These are phyloP conservation scores for Calonectria fujianensis DNA, from an alignment of 2,329 filamentous ascomycete genomes.

Conservation along the genomic window DNA sequence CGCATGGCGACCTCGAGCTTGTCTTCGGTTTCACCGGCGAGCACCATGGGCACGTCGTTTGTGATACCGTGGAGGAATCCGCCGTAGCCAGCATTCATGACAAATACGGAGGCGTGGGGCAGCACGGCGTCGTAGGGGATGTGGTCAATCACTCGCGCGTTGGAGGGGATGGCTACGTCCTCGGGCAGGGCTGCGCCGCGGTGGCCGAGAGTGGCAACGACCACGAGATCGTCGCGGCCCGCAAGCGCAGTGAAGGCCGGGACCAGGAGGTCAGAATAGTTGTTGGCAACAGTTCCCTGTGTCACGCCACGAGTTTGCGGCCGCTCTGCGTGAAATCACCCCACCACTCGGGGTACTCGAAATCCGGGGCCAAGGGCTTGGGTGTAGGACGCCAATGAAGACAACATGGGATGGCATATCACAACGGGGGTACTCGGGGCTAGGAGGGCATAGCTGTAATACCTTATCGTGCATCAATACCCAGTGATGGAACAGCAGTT, in stretches of 20 bases:
- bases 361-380: conserved; percentile 54
- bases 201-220: conserved; percentile 58
- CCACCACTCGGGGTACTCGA: conserved; percentile 67
- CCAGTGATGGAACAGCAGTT: conserved; percentile 55
- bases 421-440: conserved; percentile 62
- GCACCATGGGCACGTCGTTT: conserved; percentile 51
- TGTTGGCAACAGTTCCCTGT: conserved; percentile 67
- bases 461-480: conserved; percentile 55
- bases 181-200: conserved; percentile 51
- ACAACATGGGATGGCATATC: conserved; percentile 62
- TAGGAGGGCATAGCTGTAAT: conserved; percentile 60
- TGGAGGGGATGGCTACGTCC: conserved; percentile 60
- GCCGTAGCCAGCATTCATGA: conserved; percentile 70
- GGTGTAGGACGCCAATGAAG: conserved; percentile 65
- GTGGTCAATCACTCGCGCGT: conserved; percentile 67
- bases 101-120: conserved; percentile 65
- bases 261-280: conserved; percentile 65
- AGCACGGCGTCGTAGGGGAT: conserved; percentile 67
- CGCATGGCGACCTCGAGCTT: conserved; percentile 65
- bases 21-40: conserved; percentile 59
- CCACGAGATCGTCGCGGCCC: conserved; percentile 61
- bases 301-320: conserved; percentile 66
- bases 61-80: conserved; percentile 66
- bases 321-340: conserved; percentile 59
- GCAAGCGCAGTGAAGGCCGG: conserved; percentile 67